Percentiles rank a stretch among this genome's conserved stretches.
Evolutionary conservation across 148 eudicot species (phyloP).

Genomic region (Persicaria tinctoria): DNA sequence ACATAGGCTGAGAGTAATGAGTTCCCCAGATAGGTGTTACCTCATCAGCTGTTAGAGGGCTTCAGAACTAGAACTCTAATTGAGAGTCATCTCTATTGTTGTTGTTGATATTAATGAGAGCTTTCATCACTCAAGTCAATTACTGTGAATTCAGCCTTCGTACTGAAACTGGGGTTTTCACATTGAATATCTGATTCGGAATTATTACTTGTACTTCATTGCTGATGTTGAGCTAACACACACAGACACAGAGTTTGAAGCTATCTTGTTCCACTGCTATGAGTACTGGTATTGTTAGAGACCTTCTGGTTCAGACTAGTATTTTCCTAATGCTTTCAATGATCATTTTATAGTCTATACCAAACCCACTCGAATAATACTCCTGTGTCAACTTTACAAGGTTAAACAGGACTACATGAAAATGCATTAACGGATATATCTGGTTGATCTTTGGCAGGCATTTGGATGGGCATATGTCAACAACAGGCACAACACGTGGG

Average conservation of each 20-base stretch:
- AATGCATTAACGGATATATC: not conserved
- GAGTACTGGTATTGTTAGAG: too few species aligned
- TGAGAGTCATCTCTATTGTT: not conserved
- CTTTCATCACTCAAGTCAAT: not conserved
- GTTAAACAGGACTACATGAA: too few species aligned
- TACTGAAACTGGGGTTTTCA: not conserved
- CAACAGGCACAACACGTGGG: slow-evolving; percentile 78
- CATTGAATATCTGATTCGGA: not conserved
- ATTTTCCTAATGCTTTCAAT: too few species aligned
- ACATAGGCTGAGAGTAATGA: not conserved
- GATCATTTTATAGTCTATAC: not conserved
- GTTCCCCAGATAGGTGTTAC: not conserved
- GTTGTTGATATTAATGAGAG: not conserved
- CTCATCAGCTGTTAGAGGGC: not conserved
- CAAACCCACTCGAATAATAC: not conserved
- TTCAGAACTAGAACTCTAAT: not conserved
- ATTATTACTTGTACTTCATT: not conserved
- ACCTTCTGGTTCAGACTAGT: too few species aligned
- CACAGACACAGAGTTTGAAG: not conserved
- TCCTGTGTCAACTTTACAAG: too few species aligned
- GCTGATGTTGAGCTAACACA: not conserved
- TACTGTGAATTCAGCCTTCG: not conserved
- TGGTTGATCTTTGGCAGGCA: slow-evolving; percentile 42
- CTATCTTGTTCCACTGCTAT: not conserved
- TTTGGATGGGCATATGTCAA: slow-evolving; percentile 93